Conservation (phyloP, 2,329 filamentous ascomycete species). For the Sporothrix mexicana region DNA sequence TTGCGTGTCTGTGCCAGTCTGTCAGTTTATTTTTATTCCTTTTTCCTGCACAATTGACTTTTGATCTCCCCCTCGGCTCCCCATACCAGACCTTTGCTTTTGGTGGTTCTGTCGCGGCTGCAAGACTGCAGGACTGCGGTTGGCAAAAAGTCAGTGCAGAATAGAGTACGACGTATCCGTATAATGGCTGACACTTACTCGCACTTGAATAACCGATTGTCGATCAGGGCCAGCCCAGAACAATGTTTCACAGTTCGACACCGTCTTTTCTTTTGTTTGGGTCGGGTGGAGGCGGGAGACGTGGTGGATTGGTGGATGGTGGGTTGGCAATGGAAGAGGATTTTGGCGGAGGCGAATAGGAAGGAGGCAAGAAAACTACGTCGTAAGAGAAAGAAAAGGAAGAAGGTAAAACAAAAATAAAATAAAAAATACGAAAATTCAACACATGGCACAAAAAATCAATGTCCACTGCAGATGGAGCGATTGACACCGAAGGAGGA, state of each 20-base stretch:
- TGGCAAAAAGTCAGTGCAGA: background rate
- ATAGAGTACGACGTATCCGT: background rate
- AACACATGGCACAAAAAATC: background rate
- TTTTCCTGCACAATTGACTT: background rate
- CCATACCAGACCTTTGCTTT: slow-evolving; percentile 30
- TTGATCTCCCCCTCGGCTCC: slow-evolving; percentile 19
- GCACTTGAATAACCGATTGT: slow-evolving; percentile 33
- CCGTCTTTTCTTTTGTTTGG: slow-evolving; percentile 23
- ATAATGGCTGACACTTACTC: no score
- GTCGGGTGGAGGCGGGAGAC: slow-evolving; percentile 1
- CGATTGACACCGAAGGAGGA: background rate
- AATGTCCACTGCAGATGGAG: background rate
- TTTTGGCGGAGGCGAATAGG: background rate
- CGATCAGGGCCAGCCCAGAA: slow-evolving; percentile 37
- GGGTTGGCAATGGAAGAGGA: background rate
- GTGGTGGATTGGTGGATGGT: background rate
- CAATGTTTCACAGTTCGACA: slow-evolving; percentile 36
- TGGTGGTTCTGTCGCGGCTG: slow-evolving; percentile 30
- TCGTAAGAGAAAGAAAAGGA: no score
- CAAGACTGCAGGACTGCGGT: background rate
- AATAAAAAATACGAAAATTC: background rate
- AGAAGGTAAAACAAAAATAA: background rate
- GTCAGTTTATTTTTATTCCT: background rate
- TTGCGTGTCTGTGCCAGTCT: background rate
- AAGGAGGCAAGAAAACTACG: background rate